These are phyloP conservation scores for Annulohypoxylon nitens DNA, from an alignment of 495 filamentous ascomycete species.

Conservation along the genomic window DNA sequence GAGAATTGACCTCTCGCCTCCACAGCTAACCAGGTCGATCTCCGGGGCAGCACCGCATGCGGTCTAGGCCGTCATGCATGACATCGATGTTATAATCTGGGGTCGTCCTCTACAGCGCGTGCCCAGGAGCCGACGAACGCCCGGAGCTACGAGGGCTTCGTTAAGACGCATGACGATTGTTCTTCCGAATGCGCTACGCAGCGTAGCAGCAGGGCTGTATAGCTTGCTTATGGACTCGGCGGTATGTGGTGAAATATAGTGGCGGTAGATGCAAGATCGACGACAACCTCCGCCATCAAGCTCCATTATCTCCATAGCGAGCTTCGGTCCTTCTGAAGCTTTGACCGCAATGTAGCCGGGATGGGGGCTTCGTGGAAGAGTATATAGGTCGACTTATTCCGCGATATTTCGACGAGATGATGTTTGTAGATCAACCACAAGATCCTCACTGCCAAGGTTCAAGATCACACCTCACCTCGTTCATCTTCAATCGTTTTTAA, in stretches of 20 bases:
- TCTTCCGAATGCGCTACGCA: constrained; percentile 20
- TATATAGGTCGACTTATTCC: constrained; percentile 31
- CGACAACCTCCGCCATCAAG: constrained; percentile 4
- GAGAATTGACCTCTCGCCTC: constrained; percentile 16
- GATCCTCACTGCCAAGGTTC: constrained; percentile 12
- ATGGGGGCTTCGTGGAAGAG: constrained; percentile 2
- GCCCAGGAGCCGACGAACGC: constrained; percentile 40
- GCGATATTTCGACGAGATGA: constrained; percentile 16
- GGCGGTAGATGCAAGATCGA: constrained; percentile 18
- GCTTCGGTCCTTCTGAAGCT: constrained; percentile 42
- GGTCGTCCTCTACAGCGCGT: constrained; percentile 22
- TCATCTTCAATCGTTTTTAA: constrained; percentile 5
- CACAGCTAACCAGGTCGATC: constrained; percentile 16
- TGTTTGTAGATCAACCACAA: constrained; percentile 9
- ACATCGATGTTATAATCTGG: constrained; percentile 35
- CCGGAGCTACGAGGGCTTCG: constrained; percentile 41
- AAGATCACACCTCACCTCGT: not conserved
- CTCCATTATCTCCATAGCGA: constrained; percentile 20
- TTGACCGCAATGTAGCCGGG: constrained; percentile 26
- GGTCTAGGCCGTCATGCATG: constrained; percentile 30
- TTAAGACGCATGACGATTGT: constrained; percentile 21
- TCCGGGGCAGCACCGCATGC: constrained; percentile 16
- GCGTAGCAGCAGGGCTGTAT: constrained; percentile 24
- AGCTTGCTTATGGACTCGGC: constrained; percentile 35
- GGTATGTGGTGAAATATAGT: constrained; percentile 28